These are phyloP conservation scores for Tilletia caries DNA, from an alignment of 1,284 basidiomycete genomes.

Conservation along the genomic window DNA sequence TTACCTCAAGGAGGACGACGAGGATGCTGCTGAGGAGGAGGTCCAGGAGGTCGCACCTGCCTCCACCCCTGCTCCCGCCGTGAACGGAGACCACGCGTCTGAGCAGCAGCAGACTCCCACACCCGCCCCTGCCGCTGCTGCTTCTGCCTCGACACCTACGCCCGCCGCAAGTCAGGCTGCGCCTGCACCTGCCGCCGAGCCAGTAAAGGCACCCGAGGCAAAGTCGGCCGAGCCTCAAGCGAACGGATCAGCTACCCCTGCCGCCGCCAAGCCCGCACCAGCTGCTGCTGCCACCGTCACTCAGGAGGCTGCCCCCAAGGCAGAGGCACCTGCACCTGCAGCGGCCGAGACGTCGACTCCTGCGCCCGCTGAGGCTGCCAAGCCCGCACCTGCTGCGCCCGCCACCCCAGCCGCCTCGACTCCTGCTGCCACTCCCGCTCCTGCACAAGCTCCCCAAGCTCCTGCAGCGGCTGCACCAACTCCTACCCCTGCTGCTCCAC, in stretches of 20 bases:
- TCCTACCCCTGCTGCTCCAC: conserved; percentile 46
- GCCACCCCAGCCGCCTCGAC: conserved; percentile 53
- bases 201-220: conserved; percentile 35
- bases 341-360: background rate
- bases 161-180: conserved; percentile 25
- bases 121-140: conserved; percentile 3
- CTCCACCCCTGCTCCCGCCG: background rate
- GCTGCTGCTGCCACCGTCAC: conserved; percentile 49
- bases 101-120: conserved; percentile 27
- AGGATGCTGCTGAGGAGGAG: conserved; percentile 67
- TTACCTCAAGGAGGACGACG: conserved; percentile 91
- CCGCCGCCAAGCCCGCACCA: conserved; percentile 52
- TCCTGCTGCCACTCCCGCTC: conserved; percentile 53
- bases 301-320: conserved; percentile 9
- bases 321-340: conserved; percentile 16
- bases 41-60: conserved; percentile 18
- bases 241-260: conserved; percentile 47
- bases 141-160: conserved; percentile 17
- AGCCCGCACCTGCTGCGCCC: conserved; percentile 45
- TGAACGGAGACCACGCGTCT: conserved; percentile 33
- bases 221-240: conserved; percentile 43
- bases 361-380: background rate
- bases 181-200: conserved; percentile 25
- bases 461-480: conserved; percentile 18
- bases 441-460: conserved; percentile 39